These are phyloP conservation scores for Priceomyces fermenticarens DNA, from an alignment of 805 yeast species.

Conservation along the genomic window DNA sequence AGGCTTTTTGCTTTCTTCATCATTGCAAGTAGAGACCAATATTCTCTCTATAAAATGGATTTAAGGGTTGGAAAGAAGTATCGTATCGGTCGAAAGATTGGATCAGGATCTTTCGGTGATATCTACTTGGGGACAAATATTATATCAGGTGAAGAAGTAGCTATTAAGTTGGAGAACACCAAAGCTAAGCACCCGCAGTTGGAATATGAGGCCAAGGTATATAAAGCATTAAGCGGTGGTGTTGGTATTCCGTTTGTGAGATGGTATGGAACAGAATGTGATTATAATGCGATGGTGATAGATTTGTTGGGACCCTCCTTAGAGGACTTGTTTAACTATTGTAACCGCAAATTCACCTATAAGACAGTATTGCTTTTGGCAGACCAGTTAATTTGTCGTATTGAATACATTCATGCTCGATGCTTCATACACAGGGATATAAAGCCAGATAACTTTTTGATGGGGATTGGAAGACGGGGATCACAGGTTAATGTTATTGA, in stretches of 20 bases:
- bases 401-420: constrained; percentile 93
- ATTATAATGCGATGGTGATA: constrained; percentile 94
- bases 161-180: constrained; percentile 87
- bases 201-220: constrained; percentile 95
- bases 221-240: constrained; percentile 91
- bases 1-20: no score
- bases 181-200: constrained; percentile 94
- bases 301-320: constrained; percentile 93
- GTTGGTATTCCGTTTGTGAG: constrained; percentile 96
- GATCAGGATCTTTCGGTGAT: constrained; percentile 97
- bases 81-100: constrained; percentile 91
- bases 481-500: constrained; percentile 92
- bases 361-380: constrained; percentile 92
- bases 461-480: constrained; percentile 93
- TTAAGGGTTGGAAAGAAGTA: constrained; percentile 75
- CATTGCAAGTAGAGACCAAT: no score
- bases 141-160: constrained; percentile 96
- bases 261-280: constrained; percentile 92
- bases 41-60: constrained; percentile 4
- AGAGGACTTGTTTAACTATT: constrained; percentile 93
- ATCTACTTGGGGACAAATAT: constrained; percentile 91
- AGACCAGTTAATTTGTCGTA: constrained; percentile 89
- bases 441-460: constrained; percentile 79
- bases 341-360: constrained; percentile 88
- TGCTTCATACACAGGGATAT: constrained; percentile 85